Base-by-base conservation (phyloP, 1,284 basidiomycete species). In the Ganoderma boninense region DNA sequence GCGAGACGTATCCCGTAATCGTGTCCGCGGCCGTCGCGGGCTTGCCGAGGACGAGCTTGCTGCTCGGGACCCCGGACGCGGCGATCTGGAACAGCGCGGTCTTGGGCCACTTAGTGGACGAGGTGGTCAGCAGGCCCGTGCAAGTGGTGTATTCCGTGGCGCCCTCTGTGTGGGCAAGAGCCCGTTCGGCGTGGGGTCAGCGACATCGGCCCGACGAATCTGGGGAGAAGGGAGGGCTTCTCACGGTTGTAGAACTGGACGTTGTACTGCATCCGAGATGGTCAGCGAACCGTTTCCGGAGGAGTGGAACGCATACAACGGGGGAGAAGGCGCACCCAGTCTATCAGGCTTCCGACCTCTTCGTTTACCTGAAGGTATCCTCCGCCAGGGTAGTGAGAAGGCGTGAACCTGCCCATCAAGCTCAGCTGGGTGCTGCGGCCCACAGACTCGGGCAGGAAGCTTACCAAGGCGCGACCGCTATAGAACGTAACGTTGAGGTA, bases 41-140 rank as follows among this genome's bases (percentile, higher is more conserved):
- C 79, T 92, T 92, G 0, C 91, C 91, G 66, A 92, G 88, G 64
- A 88, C 85, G 62, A 86, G 77, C 78, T 86, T 86, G 77, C 82
- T 78, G 57, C 87, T 75, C 2, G 84, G 77, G 3, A 92, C 85
- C 49, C 89, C 89, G 65, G 81, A 87, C 18, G 84, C 84, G 26
- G 86, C 82, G 75, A 92, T 92, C 78, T 92, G 85, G 83, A 92
- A 91, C n/a, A 92, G 70, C 2, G 82, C 79, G 0, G 82, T 82
- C 66, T 84, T 63, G 11, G 89, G 89, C 84, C 84, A 90, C 20
- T 81, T 82, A 74, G 78, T 80, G 29, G 86, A 86, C 5, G 89
- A 89, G 11, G 83, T 78, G 44, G 82, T 87, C 54, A 92, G 83
- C 60, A 92, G 86, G 52, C 83, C 82, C 57, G 76, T 76, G 78